Evolutionary conservation across 306 rosid genomes (phyloP), one percentile per base, ranked within the genome.

Genomic region (Corylus heterophylla): DNA sequence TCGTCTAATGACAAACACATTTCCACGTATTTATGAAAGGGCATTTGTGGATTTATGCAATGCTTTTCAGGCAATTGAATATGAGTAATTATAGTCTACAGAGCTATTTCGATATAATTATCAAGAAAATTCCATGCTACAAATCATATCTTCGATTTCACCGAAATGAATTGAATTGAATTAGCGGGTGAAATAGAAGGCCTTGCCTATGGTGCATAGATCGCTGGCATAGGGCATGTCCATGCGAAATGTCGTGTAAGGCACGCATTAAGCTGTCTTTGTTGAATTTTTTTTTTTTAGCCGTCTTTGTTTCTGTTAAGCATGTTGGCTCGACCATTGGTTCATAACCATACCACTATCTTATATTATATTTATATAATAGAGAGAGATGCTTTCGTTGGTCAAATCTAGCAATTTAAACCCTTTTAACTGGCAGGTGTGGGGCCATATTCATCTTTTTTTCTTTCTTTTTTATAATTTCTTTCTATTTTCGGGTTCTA

Each of bases 241-340:
- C 7, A 45, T 45, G 49, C 12, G 2, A 2, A 45, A 45, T 12
- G 71, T 80, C 78, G 77, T 69, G 83, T 44, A 35, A 79, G 61
- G 70, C 74, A 58, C 80, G 70, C 69, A 20, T 68, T 39, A 73
- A 63, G 20, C 77, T 17, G 22, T n/a, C 71, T 37, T 69, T 10
- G 35, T 54, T 54, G 25, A 22, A 22, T 22, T 22, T 22, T 22
- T 22, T 22, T 22, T 22, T 22, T 22, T 22, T 22, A 63, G 20
- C 77, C 11, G 22, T n/a, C 71, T 37, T 69, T 10, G 35, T 54
- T 54, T 14, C 42, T 50, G 49, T 39, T 17, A 18, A 67, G 20
- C 75, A 56, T 56, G 75, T 78, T 74, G 67, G 56, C 68, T 63
- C 35, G 27, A 29, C 69, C 22, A 44, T 54, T 0, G 39, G 4